A percentile compares a stretch with the other conserved stretches of the same genome.
Conservation (phyloP, 306 rosid genomes). For the Fragaria iinumae region DNA sequence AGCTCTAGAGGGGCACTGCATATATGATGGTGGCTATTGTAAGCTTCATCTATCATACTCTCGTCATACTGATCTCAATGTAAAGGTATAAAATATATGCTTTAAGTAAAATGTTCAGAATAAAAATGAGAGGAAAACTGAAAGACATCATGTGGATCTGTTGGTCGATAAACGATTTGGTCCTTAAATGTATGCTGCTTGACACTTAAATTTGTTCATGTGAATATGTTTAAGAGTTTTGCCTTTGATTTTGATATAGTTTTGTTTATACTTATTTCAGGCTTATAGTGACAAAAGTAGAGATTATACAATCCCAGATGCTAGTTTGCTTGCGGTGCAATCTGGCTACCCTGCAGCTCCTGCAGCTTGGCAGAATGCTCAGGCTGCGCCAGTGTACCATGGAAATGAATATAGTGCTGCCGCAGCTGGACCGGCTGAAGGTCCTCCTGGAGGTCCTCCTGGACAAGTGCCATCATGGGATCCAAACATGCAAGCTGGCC, state of each 20-base stretch:
- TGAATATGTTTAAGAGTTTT: slow-evolving; percentile 16
- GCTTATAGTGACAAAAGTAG: slow-evolving; percentile 92
- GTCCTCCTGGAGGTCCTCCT: slow-evolving; percentile 58
- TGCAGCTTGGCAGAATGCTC: slow-evolving; percentile 50
- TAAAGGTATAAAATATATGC: slow-evolving; percentile 81
- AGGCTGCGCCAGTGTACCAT: slow-evolving; percentile 47
- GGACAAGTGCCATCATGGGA: slow-evolving; percentile 79
- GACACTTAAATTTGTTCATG: slow-evolving; percentile 44
- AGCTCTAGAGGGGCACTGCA: slow-evolving; percentile 94
- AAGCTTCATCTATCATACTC: slow-evolving; percentile 99
- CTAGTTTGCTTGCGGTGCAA: slow-evolving; percentile 42
- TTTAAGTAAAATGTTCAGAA: slow-evolving; percentile 53
- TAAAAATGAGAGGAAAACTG: slow-evolving; percentile 35
- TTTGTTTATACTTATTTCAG: slow-evolving; percentile 33
- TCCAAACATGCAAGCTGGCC: slow-evolving; percentile 50
- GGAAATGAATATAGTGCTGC: slow-evolving; percentile 31
- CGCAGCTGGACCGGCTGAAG: slow-evolving; percentile 47
- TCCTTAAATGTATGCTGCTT: slow-evolving; percentile 70
- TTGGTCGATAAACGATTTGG: slow-evolving; percentile 55
- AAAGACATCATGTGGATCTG: slow-evolving; percentile 54
- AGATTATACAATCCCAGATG: slow-evolving; percentile 55
- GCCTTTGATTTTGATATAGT: slow-evolving; percentile 9
- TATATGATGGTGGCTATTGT: slow-evolving; percentile 99
- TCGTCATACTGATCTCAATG: slow-evolving; percentile 99
- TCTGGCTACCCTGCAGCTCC: slow-evolving; percentile 36